Percentiles rank a stretch among this genome's conserved stretches.
Conservation (phyloP, 106 monocot species). For the Dioscorea dumetorum region DNA sequence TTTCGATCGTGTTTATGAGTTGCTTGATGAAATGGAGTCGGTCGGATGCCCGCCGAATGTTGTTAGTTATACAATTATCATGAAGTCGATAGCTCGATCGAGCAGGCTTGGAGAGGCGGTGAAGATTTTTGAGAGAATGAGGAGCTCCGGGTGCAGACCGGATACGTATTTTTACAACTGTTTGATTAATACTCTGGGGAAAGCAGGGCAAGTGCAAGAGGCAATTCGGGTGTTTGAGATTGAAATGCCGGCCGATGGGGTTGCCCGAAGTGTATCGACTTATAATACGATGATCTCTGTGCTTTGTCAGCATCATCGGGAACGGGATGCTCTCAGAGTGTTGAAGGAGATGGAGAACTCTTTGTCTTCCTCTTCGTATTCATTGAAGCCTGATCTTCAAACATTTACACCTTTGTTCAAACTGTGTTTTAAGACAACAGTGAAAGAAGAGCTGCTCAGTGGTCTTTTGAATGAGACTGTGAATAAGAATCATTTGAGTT, state of each 20-base stretch:
- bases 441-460: conserved; percentile 24
- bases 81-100: conserved; percentile 48
- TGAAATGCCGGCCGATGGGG: conserved; percentile 55
- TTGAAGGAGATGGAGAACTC: conserved; percentile 55
- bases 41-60: conserved; percentile 67
- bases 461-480: conserved; percentile 52
- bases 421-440: conserved; percentile 42
- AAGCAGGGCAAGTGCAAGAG: conserved; percentile 37
- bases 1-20: conserved; percentile 48
- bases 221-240: conserved; percentile 47
- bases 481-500: conserved; percentile 50
- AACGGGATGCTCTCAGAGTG: conserved; percentile 48
- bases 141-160: conserved; percentile 50
- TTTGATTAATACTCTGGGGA: conserved; percentile 63
- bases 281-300: conserved; percentile 80
- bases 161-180: conserved; percentile 75
- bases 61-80: conserved; percentile 70
- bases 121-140: conserved; percentile 50
- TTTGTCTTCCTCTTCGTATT: not conserved
- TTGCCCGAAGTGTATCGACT: conserved; percentile 42
- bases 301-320: conserved; percentile 40
- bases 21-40: conserved; percentile 67
- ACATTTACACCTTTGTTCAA: conserved; percentile 65
- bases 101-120: conserved; percentile 34
- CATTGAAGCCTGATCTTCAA: conserved; percentile 55